Evolutionary conservation across 2,329 filamentous ascomycete species (phyloP).

Genomic region (Talaromyces sp.): DNA sequence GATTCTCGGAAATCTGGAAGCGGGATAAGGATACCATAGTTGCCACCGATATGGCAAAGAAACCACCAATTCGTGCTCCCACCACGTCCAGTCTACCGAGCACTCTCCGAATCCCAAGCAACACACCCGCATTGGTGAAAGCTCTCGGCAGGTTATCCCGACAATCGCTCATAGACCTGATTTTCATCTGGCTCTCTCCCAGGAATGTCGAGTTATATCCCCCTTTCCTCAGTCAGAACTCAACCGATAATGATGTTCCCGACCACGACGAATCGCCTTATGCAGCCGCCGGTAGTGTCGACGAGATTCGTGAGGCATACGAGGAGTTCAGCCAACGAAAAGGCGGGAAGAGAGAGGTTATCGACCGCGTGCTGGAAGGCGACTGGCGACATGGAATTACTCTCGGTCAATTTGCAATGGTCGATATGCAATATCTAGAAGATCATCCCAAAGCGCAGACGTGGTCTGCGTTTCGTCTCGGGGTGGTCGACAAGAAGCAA

Average conservation of each 20-base stretch:
- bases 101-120: constrained; percentile 63
- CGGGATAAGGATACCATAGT: neutral
- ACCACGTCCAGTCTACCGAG: constrained; percentile 70
- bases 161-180: constrained; percentile 67
- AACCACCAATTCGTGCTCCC: constrained; percentile 51
- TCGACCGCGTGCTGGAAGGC: constrained; percentile 55
- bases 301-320: constrained; percentile 66
- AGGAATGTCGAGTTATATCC: constrained; percentile 58
- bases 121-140: constrained; percentile 63
- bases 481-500: constrained; percentile 22
- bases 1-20: neutral
- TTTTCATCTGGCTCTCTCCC: constrained; percentile 72
- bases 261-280: constrained; percentile 65
- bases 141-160: constrained; percentile 68
- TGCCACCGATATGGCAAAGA: constrained; percentile 27
- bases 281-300: constrained; percentile 61
- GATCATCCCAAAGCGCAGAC: constrained; percentile 51
- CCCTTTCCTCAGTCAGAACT: constrained; percentile 56
- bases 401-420: constrained; percentile 54
- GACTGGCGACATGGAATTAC: constrained; percentile 57
- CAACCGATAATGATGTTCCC: constrained; percentile 34
- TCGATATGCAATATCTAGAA: constrained; percentile 53
- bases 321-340: constrained; percentile 55
- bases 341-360: constrained; percentile 52
- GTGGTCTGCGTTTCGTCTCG: constrained; percentile 54